Evolutionary conservation across 257 asterid genomes (phyloP).

Genomic region (Oldenlandia corymbosa): DNA sequence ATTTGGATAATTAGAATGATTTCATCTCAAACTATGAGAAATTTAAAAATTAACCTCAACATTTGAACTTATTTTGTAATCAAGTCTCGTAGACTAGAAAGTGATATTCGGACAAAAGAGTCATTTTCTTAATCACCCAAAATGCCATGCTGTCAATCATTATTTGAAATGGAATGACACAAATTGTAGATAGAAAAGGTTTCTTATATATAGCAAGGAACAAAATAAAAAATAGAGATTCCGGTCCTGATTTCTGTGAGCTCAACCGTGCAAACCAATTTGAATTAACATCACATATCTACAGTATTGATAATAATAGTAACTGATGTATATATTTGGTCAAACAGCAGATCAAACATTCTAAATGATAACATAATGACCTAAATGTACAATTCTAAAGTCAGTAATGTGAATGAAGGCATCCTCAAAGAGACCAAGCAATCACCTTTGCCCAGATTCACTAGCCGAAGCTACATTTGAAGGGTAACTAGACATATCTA

Average conservation of each 20-base stretch:
- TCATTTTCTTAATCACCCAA: too few species aligned
- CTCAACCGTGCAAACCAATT: conserved; percentile 5
- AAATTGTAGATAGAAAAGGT: too few species aligned
- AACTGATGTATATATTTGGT: conserved; percentile 8
- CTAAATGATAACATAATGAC: conserved; percentile 16
- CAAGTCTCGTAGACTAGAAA: too few species aligned
- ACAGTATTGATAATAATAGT: conserved; percentile 16
- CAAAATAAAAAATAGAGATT: conserved; percentile 2
- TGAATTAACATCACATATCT: conserved; percentile 13
- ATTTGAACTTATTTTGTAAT: too few species aligned
- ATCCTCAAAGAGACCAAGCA: conserved; percentile 1
- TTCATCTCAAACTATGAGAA: too few species aligned
- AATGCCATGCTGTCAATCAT: too few species aligned
- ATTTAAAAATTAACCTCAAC: too few species aligned
- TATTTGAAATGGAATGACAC: too few species aligned
- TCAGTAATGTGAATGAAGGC: conserved; percentile 17
- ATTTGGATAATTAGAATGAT: too few species aligned
- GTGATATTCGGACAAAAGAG: too few species aligned
- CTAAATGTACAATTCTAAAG: conserved; percentile 55
- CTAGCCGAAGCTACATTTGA: conserved; percentile 46
- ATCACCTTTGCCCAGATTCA: conserved; percentile 48
- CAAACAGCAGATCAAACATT: conserved; percentile 8
- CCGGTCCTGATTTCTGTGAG: conserved; percentile 16
- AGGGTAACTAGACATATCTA: conserved; percentile 68
- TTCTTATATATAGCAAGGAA: not conserved